Evolutionary conservation across 768 basidiomycete genomes (phyloP), one percentile per base, ranked within the genome.

Genomic region (Serendipita sp.): DNA sequence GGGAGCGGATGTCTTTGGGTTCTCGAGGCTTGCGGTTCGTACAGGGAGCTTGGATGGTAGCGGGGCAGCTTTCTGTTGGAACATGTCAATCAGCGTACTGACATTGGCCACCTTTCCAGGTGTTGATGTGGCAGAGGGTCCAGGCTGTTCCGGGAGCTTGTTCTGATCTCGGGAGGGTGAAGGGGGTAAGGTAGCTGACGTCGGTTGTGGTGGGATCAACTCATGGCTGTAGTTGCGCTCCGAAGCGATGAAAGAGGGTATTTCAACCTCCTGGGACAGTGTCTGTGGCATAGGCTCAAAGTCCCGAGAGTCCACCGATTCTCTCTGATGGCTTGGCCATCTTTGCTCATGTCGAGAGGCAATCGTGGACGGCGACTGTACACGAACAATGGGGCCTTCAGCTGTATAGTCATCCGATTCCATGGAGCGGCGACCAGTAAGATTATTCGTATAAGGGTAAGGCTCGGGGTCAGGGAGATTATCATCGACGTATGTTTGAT

Each of bases 41-140:
- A 78, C 71, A 13, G 74, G 78, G 13, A 73, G 70, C 60, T 68
- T 74, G 64, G 76, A 78, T 8, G 71, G 69, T 2, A 70, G 66
- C 8, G 66, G 52, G 48, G 69, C 46, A 31, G 27, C 87, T 70
- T 29, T 75, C 74, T 91, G 85, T 62, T 87, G 82, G 69, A 89
- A 91, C 87, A 91, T 87, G 72, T 90, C 87, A 68, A 91, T 91
- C 62, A 91, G 77, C n/a, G 67, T 52, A 62, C 64, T 64, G 45
- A 67, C 64, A 52, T 43, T 65, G 53, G 36, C 62, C 16, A 11
- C 34, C 34, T 36, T 60, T 23, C 55, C 55, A 4, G 29, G 29
- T 4, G 8, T 37, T 3, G 55, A 10, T 8, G 5, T 6, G 2
- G 48, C 31, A 18, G 31, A 18, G 23, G 23, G 23, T 1, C 23